A percentile compares a stretch with the other conserved stretches of the same genome.
Conservation (phyloP, 352 stramenopile genomes). For the Phytopythium aichiense region DNA sequence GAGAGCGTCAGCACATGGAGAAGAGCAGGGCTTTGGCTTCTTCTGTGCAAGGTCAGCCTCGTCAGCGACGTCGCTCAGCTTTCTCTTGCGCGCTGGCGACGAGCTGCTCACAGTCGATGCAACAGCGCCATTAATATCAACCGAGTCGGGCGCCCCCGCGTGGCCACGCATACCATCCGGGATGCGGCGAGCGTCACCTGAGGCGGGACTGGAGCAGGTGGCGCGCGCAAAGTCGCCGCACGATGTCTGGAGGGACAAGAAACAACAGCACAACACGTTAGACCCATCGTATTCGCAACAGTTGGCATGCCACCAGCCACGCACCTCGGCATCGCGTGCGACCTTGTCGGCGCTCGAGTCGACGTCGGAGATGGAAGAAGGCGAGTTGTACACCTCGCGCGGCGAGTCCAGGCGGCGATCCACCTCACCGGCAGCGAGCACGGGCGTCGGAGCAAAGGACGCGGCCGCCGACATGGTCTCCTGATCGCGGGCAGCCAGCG, state of each 20-base stretch:
- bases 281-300: not conserved
- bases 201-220: slow-evolving; percentile 7
- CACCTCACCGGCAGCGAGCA: slow-evolving; percentile 11
- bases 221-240: not conserved
- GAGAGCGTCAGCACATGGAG: slow-evolving; percentile 36
- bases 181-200: slow-evolving; percentile 33
- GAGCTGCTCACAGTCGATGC: slow-evolving; percentile 55
- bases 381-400: slow-evolving; percentile 40
- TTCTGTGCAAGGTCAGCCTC: slow-evolving; percentile 24
- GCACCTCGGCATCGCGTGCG: slow-evolving; percentile 2
- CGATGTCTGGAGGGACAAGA: slow-evolving; percentile 6
- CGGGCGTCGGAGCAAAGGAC: not conserved
- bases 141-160: slow-evolving; percentile 22
- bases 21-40: slow-evolving; percentile 22
- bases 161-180: slow-evolving; percentile 34
- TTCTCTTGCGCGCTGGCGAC: slow-evolving; percentile 54
- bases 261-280: not conserved
- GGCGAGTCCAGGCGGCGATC: slow-evolving; percentile 32
- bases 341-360: slow-evolving; percentile 37
- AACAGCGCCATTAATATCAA: slow-evolving; percentile 79
- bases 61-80: slow-evolving; percentile 33
- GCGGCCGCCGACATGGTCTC: not conserved
- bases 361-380: slow-evolving; percentile 64
- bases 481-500: not conserved
- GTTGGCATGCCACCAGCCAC: not conserved